Evolutionary conservation across 2,329 filamentous ascomycete genomes (phyloP), one percentile per base, ranked within the genome.

Genomic region (Ophiostoma himal-ulmi): DNA sequence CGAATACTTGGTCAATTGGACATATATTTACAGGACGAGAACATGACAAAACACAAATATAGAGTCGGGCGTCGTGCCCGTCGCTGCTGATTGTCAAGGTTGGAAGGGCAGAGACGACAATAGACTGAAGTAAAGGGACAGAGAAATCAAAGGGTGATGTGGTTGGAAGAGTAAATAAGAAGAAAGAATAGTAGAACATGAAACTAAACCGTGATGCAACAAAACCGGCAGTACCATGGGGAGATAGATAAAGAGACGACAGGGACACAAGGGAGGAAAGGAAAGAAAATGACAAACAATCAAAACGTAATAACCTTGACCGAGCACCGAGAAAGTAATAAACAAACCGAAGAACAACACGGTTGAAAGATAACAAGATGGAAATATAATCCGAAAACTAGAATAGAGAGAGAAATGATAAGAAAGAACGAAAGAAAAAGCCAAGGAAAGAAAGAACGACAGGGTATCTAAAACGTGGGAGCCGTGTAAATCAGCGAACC

Each of bases 401-500:
- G 14, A 8, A 36, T 30, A 39, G 14, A 52, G 13, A 54, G 8
- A 52, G 36, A 48, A 10, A 11, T 52, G 4, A 36, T 8, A 5
- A 30, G 11, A 52, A 3, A 64, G 44, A 36, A 36, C 0, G 26
- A 54, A n/a, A 66, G 30, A 67, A 20, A 22, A n/a, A n/a, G n/a
- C n/a, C n/a, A n/a, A n/a, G n/a, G 30, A 30, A 2, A 30, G 30
- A 30, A 30, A 30, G 30, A 30, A 37, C 1, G n/a, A 57, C 17
- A 11, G 60, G 57, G 62, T 39, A 57, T 65, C 52, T 54, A 74
- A 57, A 81, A 77, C 3, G 76, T 76, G 0, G 80, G 80, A 0
- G 80, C 80, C 10, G 79, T 80, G 72, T 79, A 80, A 60, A 81
- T 78, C 14, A 81, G 74, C 1, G 79, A 78, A 0, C 77, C 77